Base-by-base conservation (phyloP, 345 rosid genomes). In the Linum trigynum region DNA sequence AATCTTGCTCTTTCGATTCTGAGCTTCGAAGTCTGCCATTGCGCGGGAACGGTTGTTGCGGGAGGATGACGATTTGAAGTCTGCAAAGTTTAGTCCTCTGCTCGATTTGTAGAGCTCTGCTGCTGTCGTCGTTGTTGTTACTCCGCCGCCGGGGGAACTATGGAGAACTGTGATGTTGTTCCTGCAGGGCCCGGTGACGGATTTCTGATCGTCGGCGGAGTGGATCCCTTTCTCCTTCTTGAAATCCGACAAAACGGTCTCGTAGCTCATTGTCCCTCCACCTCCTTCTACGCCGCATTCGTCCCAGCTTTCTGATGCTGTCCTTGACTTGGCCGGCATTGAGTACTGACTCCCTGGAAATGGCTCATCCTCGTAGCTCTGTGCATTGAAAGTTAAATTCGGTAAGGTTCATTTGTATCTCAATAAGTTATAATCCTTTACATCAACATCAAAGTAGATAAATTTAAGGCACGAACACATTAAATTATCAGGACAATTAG, bases 301-400 rank as follows among this genome's bases (percentile, higher is more conserved):
- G 55, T 88, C 91, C 97, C 96, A 88, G 39, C 50, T 79, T 72
- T 71, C 96, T 65, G 94, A 78, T 77, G 82, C 56, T 60, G 79
- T 71, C 71, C 72, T 66, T 63, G 83, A 72, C 78, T 82, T 85
- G 57, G 77, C 37, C 10, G 55, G 69, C 38, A 67, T 57, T 17
- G 69, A 88, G 67, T 78, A 79, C 69, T 78, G 80, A 15, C 1
- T 48, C 39, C 79, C 84, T 4, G 86, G 63, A 12, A 80, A 64
- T 5, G 83, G 72, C 74, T 88, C 97, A 65, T 85, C 95, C 40
- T 82, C 97, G 67, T 94, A 94, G 78, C 92, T 88, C 99, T 94
- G 86, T 92, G 86, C 72, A 71, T 57, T 63, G 59, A 43, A 40
- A 59, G 37, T 3, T 39, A 59, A 23, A 59, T 4, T 17, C 37